These are phyloP conservation scores for Calendula officinalis DNA, from an alignment of 129 eudicot genomes.

Conservation along the genomic window DNA sequence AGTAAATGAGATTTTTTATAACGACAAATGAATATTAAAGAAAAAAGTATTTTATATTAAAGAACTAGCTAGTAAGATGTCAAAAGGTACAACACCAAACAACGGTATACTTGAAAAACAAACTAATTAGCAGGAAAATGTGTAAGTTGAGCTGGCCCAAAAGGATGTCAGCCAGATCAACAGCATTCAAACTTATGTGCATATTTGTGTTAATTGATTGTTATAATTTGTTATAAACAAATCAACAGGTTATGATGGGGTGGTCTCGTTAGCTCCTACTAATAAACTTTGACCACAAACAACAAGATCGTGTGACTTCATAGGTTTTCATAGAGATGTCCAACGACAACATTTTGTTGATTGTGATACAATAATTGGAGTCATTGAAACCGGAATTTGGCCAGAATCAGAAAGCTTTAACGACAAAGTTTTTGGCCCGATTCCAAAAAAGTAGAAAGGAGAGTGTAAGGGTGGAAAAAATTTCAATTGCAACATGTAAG, in stretches of 20 bases:
- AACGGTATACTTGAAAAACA: too few species aligned
- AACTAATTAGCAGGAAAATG: too few species aligned
- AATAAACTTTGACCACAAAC: slow-evolving; percentile 32
- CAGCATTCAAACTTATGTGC: too few species aligned
- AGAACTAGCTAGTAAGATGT: too few species aligned
- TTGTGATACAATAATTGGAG: slow-evolving; percentile 39
- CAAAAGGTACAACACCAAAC: too few species aligned
- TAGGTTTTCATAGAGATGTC: slow-evolving; percentile 24
- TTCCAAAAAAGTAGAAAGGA: slow-evolving; percentile 48
- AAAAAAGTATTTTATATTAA: too few species aligned
- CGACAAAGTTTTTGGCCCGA: slow-evolving; percentile 37
- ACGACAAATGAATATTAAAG: too few species aligned
- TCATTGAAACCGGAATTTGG: slow-evolving; percentile 50
- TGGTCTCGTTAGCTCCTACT: slow-evolving; percentile 37
- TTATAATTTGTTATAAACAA: neutral
- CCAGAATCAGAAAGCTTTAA: slow-evolving; percentile 46
- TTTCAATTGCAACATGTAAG: slow-evolving; percentile 53
- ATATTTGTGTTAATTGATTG: too few species aligned
- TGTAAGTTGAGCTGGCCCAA: too few species aligned
- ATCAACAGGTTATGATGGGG: slow-evolving; percentile 34
- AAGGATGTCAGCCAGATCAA: too few species aligned
- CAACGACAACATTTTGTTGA: slow-evolving; percentile 1
- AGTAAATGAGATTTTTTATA: too few species aligned
- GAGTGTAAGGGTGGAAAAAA: slow-evolving; percentile 32
- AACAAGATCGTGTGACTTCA: slow-evolving; percentile 56